These are phyloP conservation scores for Hymenoscyphus fructigenus DNA, from an alignment of 2,329 filamentous ascomycete genomes.

Conservation along the genomic window DNA sequence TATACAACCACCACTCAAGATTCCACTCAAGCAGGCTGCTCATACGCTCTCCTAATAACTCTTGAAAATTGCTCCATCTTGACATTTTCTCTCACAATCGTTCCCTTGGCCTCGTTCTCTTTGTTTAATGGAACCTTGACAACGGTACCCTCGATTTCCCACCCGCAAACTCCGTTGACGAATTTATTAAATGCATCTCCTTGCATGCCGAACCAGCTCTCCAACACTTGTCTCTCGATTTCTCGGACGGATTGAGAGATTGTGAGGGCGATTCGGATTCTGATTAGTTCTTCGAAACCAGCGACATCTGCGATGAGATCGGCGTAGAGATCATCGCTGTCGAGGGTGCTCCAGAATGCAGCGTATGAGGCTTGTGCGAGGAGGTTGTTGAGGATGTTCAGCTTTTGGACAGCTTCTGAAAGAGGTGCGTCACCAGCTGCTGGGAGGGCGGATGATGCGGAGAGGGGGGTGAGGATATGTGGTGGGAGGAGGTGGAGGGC, in stretches of 20 bases:
- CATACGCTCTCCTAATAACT: conserved; percentile 81
- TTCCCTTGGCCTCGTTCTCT: conserved; percentile 96
- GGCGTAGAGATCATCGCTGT: conserved; percentile 92
- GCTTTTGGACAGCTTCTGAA: conserved; percentile 78
- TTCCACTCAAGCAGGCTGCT: conserved; percentile 64
- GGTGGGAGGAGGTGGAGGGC: conserved; percentile 91
- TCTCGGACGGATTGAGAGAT: conserved; percentile 79
- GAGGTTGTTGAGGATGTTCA: conserved; percentile 67
- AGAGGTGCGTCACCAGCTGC: conserved; percentile 65
- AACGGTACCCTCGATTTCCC: conserved; percentile 65
- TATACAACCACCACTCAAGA: conserved; percentile 10
- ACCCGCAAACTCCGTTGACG: conserved; percentile 80
- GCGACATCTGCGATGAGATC: conserved; percentile 92
- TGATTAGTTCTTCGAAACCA: conserved; percentile 92
- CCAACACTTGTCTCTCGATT: conserved; percentile 65
- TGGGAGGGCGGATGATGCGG: conserved; percentile 47
- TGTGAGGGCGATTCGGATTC: conserved; percentile 83
- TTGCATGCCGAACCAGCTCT: conserved; percentile 74
- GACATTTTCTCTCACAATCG: conserved; percentile 93
- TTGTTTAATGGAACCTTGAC: conserved; percentile 87
- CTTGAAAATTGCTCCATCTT: conserved; percentile 82
- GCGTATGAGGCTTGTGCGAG: conserved; percentile 89
- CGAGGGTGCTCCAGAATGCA: conserved; percentile 88
- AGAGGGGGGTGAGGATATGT: conserved; percentile 65
- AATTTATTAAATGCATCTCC: conserved; percentile 72